Conservation (phyloP, 139 green algal genomes). For the Parachlorella kessleri region DNA sequence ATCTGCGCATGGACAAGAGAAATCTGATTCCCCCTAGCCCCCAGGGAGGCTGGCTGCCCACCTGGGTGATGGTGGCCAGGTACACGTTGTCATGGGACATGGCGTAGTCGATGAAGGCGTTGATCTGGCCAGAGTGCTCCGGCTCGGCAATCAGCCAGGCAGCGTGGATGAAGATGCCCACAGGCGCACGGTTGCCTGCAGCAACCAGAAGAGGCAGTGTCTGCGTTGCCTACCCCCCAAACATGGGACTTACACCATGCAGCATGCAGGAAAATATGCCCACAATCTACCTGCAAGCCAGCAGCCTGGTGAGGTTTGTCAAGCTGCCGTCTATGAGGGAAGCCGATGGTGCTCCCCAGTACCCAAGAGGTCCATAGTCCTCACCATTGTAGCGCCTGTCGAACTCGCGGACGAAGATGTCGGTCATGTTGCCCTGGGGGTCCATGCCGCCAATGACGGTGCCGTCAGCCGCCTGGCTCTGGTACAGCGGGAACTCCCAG, state of each 20-base stretch:
- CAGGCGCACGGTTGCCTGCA: conserved; percentile 25
- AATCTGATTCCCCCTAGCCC: no score
- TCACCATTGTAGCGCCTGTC: not conserved
- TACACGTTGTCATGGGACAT: conserved; percentile 10
- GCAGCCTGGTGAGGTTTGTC: no score
- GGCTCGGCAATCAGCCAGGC: conserved; percentile 25
- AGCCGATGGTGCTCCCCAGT: no score
- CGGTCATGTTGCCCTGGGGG: not conserved
- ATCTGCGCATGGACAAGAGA: no score
- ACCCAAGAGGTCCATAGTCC: no score
- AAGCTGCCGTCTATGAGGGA: no score
- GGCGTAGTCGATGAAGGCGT: conserved; percentile 27
- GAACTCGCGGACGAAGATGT: not conserved
- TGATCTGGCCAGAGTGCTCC: not conserved
- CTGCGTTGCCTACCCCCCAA: no score
- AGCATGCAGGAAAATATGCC: no score
- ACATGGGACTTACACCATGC: no score
- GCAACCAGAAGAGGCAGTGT: not conserved
- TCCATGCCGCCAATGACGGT: not conserved
- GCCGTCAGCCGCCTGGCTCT: not conserved
- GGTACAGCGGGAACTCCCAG: not conserved
- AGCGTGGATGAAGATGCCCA: conserved; percentile 34
- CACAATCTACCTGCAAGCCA: no score
- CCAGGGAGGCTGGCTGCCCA: no score
- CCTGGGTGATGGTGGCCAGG: conserved; percentile 22